Evolutionary conservation across 306 rosid genomes (phyloP).

Genomic region (Citrullus colocynthis): DNA sequence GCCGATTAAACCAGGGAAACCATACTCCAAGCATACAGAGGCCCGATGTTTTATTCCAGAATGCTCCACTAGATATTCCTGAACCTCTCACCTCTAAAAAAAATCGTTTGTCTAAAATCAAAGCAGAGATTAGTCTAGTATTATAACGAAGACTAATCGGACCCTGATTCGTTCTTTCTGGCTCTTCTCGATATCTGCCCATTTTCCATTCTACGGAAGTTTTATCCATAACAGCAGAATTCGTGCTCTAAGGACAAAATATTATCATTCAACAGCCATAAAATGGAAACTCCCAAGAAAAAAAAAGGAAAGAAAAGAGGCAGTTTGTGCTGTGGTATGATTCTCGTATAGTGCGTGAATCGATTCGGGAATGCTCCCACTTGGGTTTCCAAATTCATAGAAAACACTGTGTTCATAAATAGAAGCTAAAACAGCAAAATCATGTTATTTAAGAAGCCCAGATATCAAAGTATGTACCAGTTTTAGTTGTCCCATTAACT

Average conservation of each 20-base stretch:
- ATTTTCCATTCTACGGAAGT: not conserved
- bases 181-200: no score
- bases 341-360: not conserved
- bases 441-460: not conserved
- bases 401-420: not conserved
- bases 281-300: not conserved
- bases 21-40: not conserved
- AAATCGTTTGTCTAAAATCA: not conserved
- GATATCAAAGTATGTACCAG: not conserved
- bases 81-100: not conserved
- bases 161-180: not conserved
- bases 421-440: not conserved
- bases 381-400: not conserved
- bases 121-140: not conserved
- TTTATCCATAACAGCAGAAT: not conserved
- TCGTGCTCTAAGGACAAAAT: not conserved
- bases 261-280: not conserved
- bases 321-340: not conserved
- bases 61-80: not conserved
- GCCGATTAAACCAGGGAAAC: not conserved
- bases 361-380: conserved; percentile 1
- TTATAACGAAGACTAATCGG: not conserved
- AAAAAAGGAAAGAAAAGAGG: not conserved
- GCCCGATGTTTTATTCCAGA: not conserved
- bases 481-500: no score